These are phyloP conservation scores for Passiflora organensis DNA, from an alignment of 345 rosid species.

Conservation along the genomic window DNA sequence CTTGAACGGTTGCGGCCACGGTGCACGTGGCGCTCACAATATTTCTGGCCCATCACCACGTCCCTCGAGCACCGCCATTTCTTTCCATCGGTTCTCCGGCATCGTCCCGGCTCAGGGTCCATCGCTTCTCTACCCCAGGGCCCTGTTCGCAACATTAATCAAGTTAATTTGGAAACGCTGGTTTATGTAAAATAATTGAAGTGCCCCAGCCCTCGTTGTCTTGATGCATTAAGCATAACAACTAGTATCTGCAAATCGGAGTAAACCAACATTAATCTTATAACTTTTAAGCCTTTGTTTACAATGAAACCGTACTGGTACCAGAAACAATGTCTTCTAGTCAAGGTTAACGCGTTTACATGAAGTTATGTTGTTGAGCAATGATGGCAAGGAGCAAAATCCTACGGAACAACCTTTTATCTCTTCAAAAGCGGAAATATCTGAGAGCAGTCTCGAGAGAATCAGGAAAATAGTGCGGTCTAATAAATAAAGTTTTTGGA, in stretches of 20 bases:
- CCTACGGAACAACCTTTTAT: not conserved
- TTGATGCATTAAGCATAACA: too few species aligned
- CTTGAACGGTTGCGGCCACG: slow-evolving; percentile 99
- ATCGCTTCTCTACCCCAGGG: slow-evolving; percentile 76
- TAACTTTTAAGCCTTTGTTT: too few species aligned
- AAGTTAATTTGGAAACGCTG: too few species aligned
- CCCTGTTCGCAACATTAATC: slow-evolving; percentile 55
- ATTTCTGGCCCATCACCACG: slow-evolving; percentile 80
- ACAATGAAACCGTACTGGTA: too few species aligned
- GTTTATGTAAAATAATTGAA: too few species aligned
- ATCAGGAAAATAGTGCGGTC: not conserved
- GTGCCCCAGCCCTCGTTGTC: too few species aligned
- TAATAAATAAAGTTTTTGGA: not conserved
- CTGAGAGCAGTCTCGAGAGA: not conserved
- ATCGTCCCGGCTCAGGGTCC: slow-evolving; percentile 99
- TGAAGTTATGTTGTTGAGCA: too few species aligned
- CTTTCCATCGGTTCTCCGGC: slow-evolving; percentile 97
- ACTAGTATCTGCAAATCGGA: too few species aligned
- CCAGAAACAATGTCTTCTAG: too few species aligned
- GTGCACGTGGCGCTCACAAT: slow-evolving; percentile 99
- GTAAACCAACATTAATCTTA: too few species aligned
- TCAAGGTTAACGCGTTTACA: too few species aligned
- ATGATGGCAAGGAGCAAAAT: too few species aligned
- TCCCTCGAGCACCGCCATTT: slow-evolving; percentile 99
- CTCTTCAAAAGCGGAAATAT: not conserved